Conservation (phyloP, 352 stramenopile genomes). For the Peronospora belbahrii region DNA sequence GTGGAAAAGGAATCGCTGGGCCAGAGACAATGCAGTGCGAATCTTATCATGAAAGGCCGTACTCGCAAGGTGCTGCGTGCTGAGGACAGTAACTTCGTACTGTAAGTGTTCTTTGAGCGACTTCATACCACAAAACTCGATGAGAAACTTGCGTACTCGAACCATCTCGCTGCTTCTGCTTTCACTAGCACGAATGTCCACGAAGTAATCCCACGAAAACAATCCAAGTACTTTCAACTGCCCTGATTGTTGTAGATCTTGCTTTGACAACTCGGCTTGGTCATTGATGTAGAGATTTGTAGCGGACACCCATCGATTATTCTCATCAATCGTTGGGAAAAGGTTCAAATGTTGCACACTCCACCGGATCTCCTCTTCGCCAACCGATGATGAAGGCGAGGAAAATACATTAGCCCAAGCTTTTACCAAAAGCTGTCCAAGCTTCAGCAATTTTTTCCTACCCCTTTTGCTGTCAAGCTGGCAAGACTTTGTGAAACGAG, state of each 20-base stretch:
- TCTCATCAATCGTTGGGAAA: slow-evolving; percentile 24
- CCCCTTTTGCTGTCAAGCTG: slow-evolving; percentile 13
- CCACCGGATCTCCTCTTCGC: slow-evolving; percentile 14
- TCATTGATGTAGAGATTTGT: slow-evolving; percentile 60
- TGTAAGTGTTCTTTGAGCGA: slow-evolving; percentile 43
- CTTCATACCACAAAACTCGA: slow-evolving; percentile 37
- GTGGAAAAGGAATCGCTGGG: slow-evolving; percentile 51
- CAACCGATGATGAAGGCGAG: background rate
- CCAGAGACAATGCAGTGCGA: slow-evolving; percentile 28
- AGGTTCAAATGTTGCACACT: slow-evolving; percentile 25
- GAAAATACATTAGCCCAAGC: slow-evolving; percentile 22
- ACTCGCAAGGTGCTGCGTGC: slow-evolving; percentile 23
- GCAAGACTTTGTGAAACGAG: background rate
- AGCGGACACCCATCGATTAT: slow-evolving; percentile 11
- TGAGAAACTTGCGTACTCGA: slow-evolving; percentile 29
- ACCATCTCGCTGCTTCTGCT: slow-evolving; percentile 6
- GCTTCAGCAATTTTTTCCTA: slow-evolving; percentile 26
- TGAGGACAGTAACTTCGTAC: slow-evolving; percentile 46
- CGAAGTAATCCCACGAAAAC: slow-evolving; percentile 45
- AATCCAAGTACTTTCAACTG: slow-evolving; percentile 40
- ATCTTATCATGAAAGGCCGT: slow-evolving; percentile 20
- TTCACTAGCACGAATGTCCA: slow-evolving; percentile 7
- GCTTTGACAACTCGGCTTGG: slow-evolving; percentile 34
- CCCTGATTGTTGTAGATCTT: slow-evolving; percentile 19
- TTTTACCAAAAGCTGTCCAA: slow-evolving; percentile 20